These are phyloP conservation scores for Lepidopterella palustris DNA, from an alignment of 495 filamentous ascomycete species.

Conservation along the genomic window DNA sequence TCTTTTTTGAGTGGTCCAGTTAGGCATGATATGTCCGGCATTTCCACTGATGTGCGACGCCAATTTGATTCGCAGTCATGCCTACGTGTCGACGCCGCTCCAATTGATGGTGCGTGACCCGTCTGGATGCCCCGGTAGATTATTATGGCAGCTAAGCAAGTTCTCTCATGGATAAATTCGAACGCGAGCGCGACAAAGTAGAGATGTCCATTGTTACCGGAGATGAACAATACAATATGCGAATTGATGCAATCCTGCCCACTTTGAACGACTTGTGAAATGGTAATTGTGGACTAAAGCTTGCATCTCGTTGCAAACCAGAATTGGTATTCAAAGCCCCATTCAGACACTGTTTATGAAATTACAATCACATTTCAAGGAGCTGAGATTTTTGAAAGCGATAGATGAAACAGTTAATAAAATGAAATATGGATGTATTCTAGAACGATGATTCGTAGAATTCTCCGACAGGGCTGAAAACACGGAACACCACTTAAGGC, in stretches of 20 bases:
- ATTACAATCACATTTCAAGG: not conserved
- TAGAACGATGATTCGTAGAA: not conserved
- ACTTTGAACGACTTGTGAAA: too few relatives aligned
- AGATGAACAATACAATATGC: not conserved
- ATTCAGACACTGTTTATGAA: not conserved
- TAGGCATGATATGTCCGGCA: not conserved
- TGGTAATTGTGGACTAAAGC: too few relatives aligned
- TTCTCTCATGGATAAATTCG: not conserved
- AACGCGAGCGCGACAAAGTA: not conserved
- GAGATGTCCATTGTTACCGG: not conserved
- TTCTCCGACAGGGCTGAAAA: not conserved
- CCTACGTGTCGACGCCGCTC: not conserved
- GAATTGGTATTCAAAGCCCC: not conserved
- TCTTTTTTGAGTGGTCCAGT: not conserved
- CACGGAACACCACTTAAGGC: too few relatives aligned
- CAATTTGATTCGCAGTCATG: not conserved
- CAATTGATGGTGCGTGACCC: not conserved
- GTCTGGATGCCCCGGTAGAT: not conserved
- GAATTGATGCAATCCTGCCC: not conserved
- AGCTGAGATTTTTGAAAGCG: not conserved
- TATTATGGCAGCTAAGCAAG: not conserved
- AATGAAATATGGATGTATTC: not conserved
- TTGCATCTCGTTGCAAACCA: not conserved
- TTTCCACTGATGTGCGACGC: not conserved
- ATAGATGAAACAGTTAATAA: not conserved